Conservation (phyloP, 768 basidiomycete species). For the Pulveroboletus ravenelii region DNA sequence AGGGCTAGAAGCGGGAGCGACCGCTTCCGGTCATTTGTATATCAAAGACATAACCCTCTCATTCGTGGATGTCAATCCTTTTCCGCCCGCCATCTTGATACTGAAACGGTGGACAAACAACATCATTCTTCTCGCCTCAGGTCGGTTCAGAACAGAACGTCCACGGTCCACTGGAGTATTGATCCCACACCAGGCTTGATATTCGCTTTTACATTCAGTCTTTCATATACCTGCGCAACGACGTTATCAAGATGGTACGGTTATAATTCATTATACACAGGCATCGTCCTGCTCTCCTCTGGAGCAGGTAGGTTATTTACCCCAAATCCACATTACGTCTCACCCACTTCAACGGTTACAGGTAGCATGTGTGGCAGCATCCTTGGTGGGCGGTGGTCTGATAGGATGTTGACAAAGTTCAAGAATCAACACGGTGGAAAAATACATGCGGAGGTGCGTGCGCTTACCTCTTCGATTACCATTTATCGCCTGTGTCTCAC, state of each 20-base stretch:
- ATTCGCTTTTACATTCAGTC: constrained; percentile 67
- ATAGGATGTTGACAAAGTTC: constrained; percentile 38
- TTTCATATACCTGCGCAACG: constrained; percentile 71
- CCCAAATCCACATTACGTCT: background rate
- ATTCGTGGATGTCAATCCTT: constrained; percentile 66
- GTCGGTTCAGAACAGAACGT: constrained; percentile 2
- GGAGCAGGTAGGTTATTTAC: constrained; percentile 50
- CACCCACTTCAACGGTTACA: constrained; percentile 3
- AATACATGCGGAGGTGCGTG: constrained; percentile 57
- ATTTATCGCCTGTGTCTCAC: background rate
- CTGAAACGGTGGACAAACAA: constrained; percentile 64
- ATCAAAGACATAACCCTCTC: constrained; percentile 45
- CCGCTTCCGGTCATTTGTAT: background rate
- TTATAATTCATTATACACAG: constrained; percentile 67
- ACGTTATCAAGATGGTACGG: constrained; percentile 61
- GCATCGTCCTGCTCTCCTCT: constrained; percentile 69
- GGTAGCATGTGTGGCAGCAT: constrained; percentile 51
- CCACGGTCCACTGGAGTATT: background rate
- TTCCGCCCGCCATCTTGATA: constrained; percentile 56
- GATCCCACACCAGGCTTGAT: constrained; percentile 45
- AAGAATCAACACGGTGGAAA: constrained; percentile 42
- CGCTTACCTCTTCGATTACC: background rate
- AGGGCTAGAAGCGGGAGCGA: constrained; percentile 4
- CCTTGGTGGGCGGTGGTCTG: constrained; percentile 57
- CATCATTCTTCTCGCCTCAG: constrained; percentile 42